phyloP scores from a whole-genome alignment of 2,329 filamentous ascomycete genomes.

The Didymella keratinophila region DNA sequence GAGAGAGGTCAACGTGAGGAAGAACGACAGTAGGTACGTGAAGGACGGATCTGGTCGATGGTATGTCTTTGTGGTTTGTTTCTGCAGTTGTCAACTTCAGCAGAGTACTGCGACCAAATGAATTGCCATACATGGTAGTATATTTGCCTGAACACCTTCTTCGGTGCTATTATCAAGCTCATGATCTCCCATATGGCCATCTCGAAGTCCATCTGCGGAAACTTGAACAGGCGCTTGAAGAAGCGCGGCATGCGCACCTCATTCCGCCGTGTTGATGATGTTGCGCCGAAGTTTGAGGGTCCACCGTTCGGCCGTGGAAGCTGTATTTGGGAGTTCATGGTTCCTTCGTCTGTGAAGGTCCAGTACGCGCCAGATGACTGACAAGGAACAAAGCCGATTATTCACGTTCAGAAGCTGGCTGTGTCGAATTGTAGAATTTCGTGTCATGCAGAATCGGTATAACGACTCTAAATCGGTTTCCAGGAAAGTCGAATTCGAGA shows the following conservation, averaged over 20 bases:
- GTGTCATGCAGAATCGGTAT: background rate
- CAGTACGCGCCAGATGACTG: conserved; percentile 17
- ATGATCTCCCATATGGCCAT: conserved; percentile 78
- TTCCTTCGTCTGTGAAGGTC: conserved; percentile 14
- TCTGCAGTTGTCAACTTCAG: conserved; percentile 51
- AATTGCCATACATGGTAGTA: conserved; percentile 69
- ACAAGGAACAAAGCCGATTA: background rate
- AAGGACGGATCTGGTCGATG: conserved; percentile 74
- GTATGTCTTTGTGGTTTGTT: conserved; percentile 71
- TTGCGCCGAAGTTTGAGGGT: conserved; percentile 61
- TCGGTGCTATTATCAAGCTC: conserved; percentile 71
- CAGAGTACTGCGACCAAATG: background rate
- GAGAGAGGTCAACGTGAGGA: conserved; percentile 61
- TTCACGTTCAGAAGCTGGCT: background rate
- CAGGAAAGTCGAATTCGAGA: background rate
- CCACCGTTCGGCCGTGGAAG: conserved; percentile 65
- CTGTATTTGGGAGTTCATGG: conserved; percentile 68
- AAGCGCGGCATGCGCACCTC: conserved; percentile 70
- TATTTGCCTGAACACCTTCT: conserved; percentile 75
- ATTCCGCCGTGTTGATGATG: conserved; percentile 57
- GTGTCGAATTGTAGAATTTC: background rate
- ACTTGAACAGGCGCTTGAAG: conserved; percentile 75
- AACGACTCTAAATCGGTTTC: background rate
- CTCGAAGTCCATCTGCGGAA: conserved; percentile 77
- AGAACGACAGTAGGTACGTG: conserved; percentile 73